Base-by-base conservation (phyloP, 495 filamentous ascomycete genomes). In the Penicillium angulare region DNA sequence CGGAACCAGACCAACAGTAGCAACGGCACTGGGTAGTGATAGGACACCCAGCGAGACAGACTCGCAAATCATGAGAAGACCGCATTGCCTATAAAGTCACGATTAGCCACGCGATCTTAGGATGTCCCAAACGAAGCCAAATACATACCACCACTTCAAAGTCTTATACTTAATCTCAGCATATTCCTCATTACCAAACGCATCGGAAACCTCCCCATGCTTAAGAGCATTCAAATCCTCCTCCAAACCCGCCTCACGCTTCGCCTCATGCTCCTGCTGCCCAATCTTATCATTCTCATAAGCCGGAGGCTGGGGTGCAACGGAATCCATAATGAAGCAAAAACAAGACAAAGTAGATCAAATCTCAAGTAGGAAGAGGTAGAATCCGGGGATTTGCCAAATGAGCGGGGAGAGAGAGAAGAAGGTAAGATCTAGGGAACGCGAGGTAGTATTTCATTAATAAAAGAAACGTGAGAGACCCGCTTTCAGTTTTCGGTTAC, bases 11-110 rank as follows among this genome's bases (percentile, higher is more conserved):
- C 86, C 86, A 18, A 89, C 61, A 2, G 75, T 71, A n/a, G 85
- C 82, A 21, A 88, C 79, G 8, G 78, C 81, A 1, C 68, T 60
- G 2, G 86, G 86, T 17, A 89, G 74, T 29, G 80, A 81, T 43
- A 89, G 69, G 53, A 80, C 82, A 38, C 86, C 86, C n/a, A 88
- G 75, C 17, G 84, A 84, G 36, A 88, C 83, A 29, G 84, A 85
- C 61, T 87, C 84, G 47, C 85, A 85, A 59, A 89, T 84, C 66
- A 88, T 79, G 43, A 87, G 60, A 50, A 72, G 60, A 57, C 69
- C 69, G 42, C 60, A 64, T 66, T 72, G 69, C 68, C 64, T 67
- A 34, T 7, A 33, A 23, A 23, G 15, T 27, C n/a, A n/a, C n/a
- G n/a, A n/a, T n/a, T n/a, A n/a, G n/a, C n/a, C n/a, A n/a, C n/a